Evolutionary conservation across 1,139 yeast species (phyloP).

Genomic region (Saccharomyces hybrid): DNA sequence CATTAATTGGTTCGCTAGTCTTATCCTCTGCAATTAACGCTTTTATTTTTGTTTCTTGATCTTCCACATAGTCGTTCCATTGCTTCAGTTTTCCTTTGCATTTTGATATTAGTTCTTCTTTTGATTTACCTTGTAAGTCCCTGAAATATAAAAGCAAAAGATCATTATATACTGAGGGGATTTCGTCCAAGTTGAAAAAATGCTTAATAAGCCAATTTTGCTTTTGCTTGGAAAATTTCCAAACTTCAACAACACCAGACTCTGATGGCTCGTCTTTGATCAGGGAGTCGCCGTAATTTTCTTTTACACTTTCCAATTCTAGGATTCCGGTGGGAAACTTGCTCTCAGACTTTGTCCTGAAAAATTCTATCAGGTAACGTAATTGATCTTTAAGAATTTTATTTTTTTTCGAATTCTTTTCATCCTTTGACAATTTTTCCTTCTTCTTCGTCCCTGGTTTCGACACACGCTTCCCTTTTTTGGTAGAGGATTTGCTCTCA

Average conservation of each 20-base stretch:
- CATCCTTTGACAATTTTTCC: slow-evolving; percentile 64
- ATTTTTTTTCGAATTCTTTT: slow-evolving; percentile 37
- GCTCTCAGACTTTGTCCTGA: slow-evolving; percentile 43
- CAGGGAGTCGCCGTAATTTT: slow-evolving; percentile 14
- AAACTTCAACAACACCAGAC: slow-evolving; percentile 30
- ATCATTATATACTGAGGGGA: slow-evolving; percentile 44
- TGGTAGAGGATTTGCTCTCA: slow-evolving; percentile 13
- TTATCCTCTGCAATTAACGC: slow-evolving; percentile 19
- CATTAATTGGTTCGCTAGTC: slow-evolving; percentile 11
- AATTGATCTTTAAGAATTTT: slow-evolving; percentile 59
- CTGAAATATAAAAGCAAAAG: slow-evolving; percentile 48
- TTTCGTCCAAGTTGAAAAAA: slow-evolving; percentile 46
- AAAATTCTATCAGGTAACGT: slow-evolving; percentile 61
- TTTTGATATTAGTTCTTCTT: slow-evolving; percentile 49
- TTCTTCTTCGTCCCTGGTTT: slow-evolving; percentile 52
- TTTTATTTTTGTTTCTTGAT: slow-evolving; percentile 26
- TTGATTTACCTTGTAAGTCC: slow-evolving; percentile 65
- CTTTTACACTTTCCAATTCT: slow-evolving; percentile 19
- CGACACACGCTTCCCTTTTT: slow-evolving; percentile 31
- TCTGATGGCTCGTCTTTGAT: neutral
- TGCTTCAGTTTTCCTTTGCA: slow-evolving; percentile 28
- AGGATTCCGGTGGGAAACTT: slow-evolving; percentile 19
- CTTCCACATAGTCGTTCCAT: slow-evolving; percentile 27
- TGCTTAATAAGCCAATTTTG: slow-evolving; percentile 88
- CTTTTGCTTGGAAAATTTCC: slow-evolving; percentile 93